These are phyloP conservation scores for Glaciozyma antarctica DNA, from an alignment of 768 basidiomycete species.

Conservation along the genomic window DNA sequence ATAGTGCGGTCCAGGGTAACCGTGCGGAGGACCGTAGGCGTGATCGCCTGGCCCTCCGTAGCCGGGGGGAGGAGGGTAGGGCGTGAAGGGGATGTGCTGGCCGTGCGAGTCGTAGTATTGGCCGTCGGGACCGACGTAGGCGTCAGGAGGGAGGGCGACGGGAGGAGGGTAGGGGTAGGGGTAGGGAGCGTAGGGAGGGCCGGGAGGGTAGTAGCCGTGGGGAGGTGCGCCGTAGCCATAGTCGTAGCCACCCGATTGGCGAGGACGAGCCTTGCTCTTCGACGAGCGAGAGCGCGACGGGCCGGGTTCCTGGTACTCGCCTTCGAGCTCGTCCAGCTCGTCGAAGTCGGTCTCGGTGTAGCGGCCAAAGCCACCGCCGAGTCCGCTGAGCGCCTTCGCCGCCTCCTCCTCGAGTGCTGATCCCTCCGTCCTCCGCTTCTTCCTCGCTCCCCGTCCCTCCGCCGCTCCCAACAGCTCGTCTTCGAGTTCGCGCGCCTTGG, in stretches of 20 bases:
- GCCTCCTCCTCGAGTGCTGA: constrained; percentile 1
- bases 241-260: constrained; percentile 33
- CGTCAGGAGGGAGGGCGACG: constrained; percentile 30
- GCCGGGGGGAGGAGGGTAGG: not conserved
- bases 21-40: not conserved
- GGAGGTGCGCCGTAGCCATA: constrained; percentile 35
- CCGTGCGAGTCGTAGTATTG: constrained; percentile 11
- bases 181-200: constrained; percentile 48
- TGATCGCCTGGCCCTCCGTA: not conserved
- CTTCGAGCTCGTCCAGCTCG: constrained; percentile 15
- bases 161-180: constrained; percentile 42
- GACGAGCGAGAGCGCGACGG: constrained; percentile 5
- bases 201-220: constrained; percentile 34
- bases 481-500: constrained; percentile 7
- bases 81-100: not conserved
- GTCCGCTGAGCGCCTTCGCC: not conserved
- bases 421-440: constrained; percentile 3
- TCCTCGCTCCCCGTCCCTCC: constrained; percentile 23
- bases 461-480: constrained; percentile 14
- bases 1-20: not conserved
- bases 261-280: constrained; percentile 37
- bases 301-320: constrained; percentile 11
- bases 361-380: constrained; percentile 7
- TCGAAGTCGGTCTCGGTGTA: constrained; percentile 25
- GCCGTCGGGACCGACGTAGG: constrained; percentile 11